phyloP scores from a whole-genome alignment of 2,329 filamentous ascomycete species.

The Penicillium sp. region DNA sequence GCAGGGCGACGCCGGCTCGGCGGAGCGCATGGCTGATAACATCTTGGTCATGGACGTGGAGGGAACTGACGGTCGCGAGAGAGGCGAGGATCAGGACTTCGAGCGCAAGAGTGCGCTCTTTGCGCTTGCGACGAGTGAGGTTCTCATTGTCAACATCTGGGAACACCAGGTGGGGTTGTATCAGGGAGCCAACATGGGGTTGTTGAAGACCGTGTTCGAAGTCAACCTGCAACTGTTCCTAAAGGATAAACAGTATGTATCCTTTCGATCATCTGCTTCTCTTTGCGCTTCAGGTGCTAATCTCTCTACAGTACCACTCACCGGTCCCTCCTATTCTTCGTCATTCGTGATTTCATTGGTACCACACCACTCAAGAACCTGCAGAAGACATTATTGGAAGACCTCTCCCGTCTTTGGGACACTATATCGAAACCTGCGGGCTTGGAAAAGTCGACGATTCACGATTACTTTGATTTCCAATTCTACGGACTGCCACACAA shows the following conservation, averaged over 20 bases:
- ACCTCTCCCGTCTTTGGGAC: constrained; percentile 87
- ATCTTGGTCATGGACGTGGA: constrained; percentile 99
- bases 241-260: constrained; percentile 80
- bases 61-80: constrained; percentile 91
- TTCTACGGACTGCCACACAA: constrained; percentile 96
- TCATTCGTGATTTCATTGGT: constrained; percentile 94
- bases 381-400: constrained; percentile 83
- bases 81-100: constrained; percentile 97
- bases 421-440: constrained; percentile 88
- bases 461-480: constrained; percentile 98
- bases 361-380: constrained; percentile 87
- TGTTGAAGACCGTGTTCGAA: constrained; percentile 98
- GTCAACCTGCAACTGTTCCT: constrained; percentile 96
- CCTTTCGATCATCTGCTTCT: background rate
- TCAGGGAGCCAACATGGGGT: constrained; percentile 97
- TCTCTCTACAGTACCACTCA: constrained; percentile 65
- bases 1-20: constrained; percentile 36
- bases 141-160: constrained; percentile 98
- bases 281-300: constrained; percentile 11
- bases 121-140: constrained; percentile 93
- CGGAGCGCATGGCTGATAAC: constrained; percentile 81
- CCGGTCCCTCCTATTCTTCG: constrained; percentile 92
- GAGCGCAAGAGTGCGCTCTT: constrained; percentile 98
- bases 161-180: constrained; percentile 98
- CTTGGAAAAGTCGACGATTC: constrained; percentile 82